Conservation (phyloP, 768 basidiomycete genomes). For the Terana coerulea region DNA sequence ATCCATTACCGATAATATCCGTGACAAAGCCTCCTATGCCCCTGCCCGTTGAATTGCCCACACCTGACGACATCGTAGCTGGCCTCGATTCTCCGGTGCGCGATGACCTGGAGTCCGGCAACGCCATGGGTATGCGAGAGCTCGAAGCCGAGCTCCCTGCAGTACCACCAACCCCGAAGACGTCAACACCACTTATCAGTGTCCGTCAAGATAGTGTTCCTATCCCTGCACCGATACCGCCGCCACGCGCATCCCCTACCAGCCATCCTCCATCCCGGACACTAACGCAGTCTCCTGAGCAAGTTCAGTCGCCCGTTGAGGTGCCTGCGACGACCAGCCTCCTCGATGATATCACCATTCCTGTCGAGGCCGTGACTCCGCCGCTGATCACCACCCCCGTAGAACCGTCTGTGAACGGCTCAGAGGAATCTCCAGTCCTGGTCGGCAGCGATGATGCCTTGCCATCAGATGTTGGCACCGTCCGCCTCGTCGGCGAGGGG, state of each 20-base stretch:
- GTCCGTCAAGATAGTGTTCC: background rate
- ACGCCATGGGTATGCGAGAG: slow-evolving; percentile 15
- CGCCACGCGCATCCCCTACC: slow-evolving; percentile 11
- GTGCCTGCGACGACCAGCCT: slow-evolving; percentile 10
- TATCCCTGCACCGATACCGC: slow-evolving; percentile 8
- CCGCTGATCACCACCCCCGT: background rate
- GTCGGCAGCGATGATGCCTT: slow-evolving; percentile 17
- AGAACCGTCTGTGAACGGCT: background rate
- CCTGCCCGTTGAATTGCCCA: slow-evolving; percentile 66
- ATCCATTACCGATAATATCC: slow-evolving; percentile 49
- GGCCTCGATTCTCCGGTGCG: background rate
- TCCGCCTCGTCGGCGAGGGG: slow-evolving; percentile 60
- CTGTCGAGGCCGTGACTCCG: background rate
- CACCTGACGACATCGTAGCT: slow-evolving; percentile 31
- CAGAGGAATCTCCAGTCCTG: slow-evolving; percentile 24
- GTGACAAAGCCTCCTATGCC: slow-evolving; percentile 72
- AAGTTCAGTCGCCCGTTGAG: slow-evolving; percentile 4
- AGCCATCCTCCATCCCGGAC: background rate
- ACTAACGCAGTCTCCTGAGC: background rate
- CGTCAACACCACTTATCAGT: background rate
- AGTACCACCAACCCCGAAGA: background rate
- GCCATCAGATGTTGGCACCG: slow-evolving; percentile 33
- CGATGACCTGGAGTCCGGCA: slow-evolving; percentile 18
- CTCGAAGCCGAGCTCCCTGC: slow-evolving; percentile 8
- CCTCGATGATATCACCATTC: slow-evolving; percentile 10